These are phyloP conservation scores for Chlamydomonas asymmetrica DNA, from an alignment of 139 green algal genomes.

Conservation along the genomic window DNA sequence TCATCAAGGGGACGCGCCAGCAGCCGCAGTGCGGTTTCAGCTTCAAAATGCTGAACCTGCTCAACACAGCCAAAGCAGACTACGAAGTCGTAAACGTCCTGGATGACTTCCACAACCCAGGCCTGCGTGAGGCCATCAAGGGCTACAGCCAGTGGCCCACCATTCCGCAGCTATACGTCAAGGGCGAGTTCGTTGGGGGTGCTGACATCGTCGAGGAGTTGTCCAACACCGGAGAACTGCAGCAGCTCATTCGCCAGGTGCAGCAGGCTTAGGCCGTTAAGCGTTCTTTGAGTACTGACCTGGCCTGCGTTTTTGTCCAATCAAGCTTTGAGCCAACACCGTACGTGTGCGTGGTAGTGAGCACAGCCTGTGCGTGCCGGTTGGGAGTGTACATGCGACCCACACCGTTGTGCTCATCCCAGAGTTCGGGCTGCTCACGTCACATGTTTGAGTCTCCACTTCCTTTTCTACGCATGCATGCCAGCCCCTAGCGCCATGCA, in stretches of 20 bases:
- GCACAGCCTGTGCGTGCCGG: too few relatives aligned
- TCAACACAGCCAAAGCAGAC: constrained; percentile 65
- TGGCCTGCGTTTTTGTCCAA: too few relatives aligned
- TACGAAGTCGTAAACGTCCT: constrained; percentile 92
- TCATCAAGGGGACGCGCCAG: constrained; percentile 89
- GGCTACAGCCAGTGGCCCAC: constrained; percentile 93
- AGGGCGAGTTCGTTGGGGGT: constrained; percentile 93
- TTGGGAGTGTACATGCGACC: too few relatives aligned
- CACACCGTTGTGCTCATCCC: too few relatives aligned
- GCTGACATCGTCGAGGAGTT: constrained; percentile 91
- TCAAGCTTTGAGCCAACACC: too few relatives aligned
- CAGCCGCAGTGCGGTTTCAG: constrained; percentile 91
- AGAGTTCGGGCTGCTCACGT: too few relatives aligned
- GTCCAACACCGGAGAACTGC: constrained; percentile 63
- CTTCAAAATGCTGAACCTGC: constrained; percentile 76
- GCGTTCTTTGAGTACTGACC: too few relatives aligned
- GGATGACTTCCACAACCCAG: constrained; percentile 85
- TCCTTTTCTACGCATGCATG: too few relatives aligned
- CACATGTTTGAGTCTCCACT: too few relatives aligned
- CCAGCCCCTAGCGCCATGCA: too few relatives aligned
- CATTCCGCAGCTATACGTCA: constrained; percentile 91
- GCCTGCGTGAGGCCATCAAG: constrained; percentile 92
- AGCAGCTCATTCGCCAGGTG: constrained; percentile 23
- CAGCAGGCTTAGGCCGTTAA: too few relatives aligned
- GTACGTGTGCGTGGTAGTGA: too few relatives aligned